Base-by-base conservation (phyloP, 371 early-diverging fungal species). In the Rhizomucor pusillus region DNA sequence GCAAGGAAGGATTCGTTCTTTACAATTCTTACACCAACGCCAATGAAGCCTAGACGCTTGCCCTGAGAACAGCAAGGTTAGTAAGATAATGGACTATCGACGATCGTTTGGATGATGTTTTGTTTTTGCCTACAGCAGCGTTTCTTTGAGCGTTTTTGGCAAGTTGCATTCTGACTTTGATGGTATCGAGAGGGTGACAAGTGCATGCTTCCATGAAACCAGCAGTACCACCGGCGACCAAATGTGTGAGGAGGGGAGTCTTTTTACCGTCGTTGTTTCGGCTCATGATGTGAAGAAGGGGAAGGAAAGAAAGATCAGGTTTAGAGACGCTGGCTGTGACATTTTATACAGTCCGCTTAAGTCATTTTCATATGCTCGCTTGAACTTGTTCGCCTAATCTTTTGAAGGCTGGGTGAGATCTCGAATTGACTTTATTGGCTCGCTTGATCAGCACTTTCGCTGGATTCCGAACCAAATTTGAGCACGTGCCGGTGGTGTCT, bases 101-200 rank as follows among this genome's bases (percentile, higher is more conserved):
- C n/a, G n/a, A n/a, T n/a, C n/a, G n/a, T n/a, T 11, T n/a, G 18
- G 16, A 39, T 29, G 29, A 29, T 7, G 29, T 29, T 29, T 29
- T 29, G 7, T n/a, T n/a, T n/a, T n/a, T 36, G 65, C 72, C 56
- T 72, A 79, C 79, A 52, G 63, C 54, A 37, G 75, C 73, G 25
- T 50, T 67, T 61, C 66, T 52, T 23, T 61, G 59, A 24, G 61
- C 71, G 43, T 68, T 82, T 60, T 82, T 82, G 22, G 84, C 82
- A 20, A 92, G 77, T 72, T 92, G 93, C 92, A 92, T 92, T 73
- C 93, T 88, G 57, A 92, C 93, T 82, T 98, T 98, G 77, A 98
- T 94, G 20, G 98, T 98, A 74, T 98, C 98, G 35, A 98, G 79
- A n/a, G 98, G 98, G 65, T 97, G 98, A 69, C 97, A 97, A 56